These are phyloP conservation scores for Paxillus ammoniavirescens DNA, from an alignment of 768 basidiomycete species.

Conservation along the genomic window DNA sequence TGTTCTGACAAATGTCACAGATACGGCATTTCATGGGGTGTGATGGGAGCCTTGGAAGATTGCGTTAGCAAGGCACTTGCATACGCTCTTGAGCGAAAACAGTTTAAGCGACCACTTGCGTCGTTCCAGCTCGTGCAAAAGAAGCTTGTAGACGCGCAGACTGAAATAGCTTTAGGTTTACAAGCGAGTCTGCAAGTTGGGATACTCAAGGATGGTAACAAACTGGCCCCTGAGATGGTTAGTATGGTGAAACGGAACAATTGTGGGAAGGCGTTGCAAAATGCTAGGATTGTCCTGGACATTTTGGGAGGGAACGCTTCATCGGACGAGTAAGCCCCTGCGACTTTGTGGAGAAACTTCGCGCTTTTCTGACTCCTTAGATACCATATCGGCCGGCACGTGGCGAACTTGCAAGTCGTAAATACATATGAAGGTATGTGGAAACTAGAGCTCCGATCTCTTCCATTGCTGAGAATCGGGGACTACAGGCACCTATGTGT, in stretches of 20 bases:
- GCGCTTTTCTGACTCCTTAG: conserved; percentile 34
- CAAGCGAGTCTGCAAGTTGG: conserved; percentile 79
- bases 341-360: background rate
- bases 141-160: conserved; percentile 93
- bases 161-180: conserved; percentile 77
- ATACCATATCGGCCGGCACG: conserved; percentile 93
- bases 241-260: conserved; percentile 95
- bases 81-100: conserved; percentile 87
- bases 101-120: conserved; percentile 87
- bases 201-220: conserved; percentile 78
- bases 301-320: conserved; percentile 94
- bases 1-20: conserved; percentile 32
- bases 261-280: conserved; percentile 87
- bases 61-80: conserved; percentile 73
- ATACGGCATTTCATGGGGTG: conserved; percentile 91
- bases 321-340: conserved; percentile 75
- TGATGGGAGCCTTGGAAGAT: conserved; percentile 94
- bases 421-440: conserved; percentile 88
- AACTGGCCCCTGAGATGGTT: conserved; percentile 85
- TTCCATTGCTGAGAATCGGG: conserved; percentile 1
- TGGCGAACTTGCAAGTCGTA: conserved; percentile 91
- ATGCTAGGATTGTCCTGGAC: conserved; percentile 79
- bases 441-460: background rate
- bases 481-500: conserved; percentile 55
- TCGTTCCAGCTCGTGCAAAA: conserved; percentile 98